A percentile compares a stretch with the other conserved stretches of the same genome.
These are phyloP conservation scores for Lachancea thermotolerans DNA, from an alignment of 805 yeast genomes.

Conservation along the genomic window DNA sequence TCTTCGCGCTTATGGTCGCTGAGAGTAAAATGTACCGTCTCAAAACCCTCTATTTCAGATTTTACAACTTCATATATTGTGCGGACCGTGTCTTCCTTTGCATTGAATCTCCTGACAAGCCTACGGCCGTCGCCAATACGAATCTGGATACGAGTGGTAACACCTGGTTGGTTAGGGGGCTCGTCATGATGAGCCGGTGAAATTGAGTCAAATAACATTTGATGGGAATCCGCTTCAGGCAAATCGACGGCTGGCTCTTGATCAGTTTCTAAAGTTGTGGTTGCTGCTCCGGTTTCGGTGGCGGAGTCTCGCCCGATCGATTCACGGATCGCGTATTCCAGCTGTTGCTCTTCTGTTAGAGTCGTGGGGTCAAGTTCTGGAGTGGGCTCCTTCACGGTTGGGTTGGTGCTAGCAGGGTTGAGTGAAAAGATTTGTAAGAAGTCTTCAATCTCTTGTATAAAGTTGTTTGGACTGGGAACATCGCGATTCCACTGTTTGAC, in stretches of 20 bases:
- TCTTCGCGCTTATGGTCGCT: slow-evolving; percentile 50
- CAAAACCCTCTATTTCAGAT: slow-evolving; percentile 39
- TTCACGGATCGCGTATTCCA: slow-evolving; percentile 65
- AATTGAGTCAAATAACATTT: slow-evolving; percentile 45
- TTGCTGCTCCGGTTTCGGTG: slow-evolving; percentile 8
- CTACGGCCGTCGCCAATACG: slow-evolving; percentile 84
- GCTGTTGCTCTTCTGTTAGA: slow-evolving; percentile 77
- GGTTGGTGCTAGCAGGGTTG: slow-evolving; percentile 57
- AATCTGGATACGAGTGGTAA: slow-evolving; percentile 76
- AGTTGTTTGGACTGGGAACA: slow-evolving; percentile 52
- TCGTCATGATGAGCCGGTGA: slow-evolving; percentile 50
- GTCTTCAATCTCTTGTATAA: slow-evolving; percentile 61
- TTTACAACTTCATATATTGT: slow-evolving; percentile 63
- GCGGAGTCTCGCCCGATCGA: slow-evolving; percentile 39
- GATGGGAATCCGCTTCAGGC: slow-evolving; percentile 28
- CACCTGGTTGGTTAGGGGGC: slow-evolving; percentile 48
- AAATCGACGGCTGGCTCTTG: background rate
- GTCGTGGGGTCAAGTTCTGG: slow-evolving; percentile 53
- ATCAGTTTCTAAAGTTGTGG: slow-evolving; percentile 10
- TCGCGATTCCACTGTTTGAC: slow-evolving; percentile 64
- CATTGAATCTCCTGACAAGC: slow-evolving; percentile 59
- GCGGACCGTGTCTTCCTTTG: slow-evolving; percentile 48
- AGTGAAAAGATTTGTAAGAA: slow-evolving; percentile 63
- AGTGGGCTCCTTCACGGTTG: slow-evolving; percentile 53
- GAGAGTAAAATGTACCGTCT: slow-evolving; percentile 46